Percentiles rank a stretch among this genome's conserved stretches.
Conservation (phyloP, 2,329 filamentous ascomycete species). For the Cercospora nicotianae region DNA sequence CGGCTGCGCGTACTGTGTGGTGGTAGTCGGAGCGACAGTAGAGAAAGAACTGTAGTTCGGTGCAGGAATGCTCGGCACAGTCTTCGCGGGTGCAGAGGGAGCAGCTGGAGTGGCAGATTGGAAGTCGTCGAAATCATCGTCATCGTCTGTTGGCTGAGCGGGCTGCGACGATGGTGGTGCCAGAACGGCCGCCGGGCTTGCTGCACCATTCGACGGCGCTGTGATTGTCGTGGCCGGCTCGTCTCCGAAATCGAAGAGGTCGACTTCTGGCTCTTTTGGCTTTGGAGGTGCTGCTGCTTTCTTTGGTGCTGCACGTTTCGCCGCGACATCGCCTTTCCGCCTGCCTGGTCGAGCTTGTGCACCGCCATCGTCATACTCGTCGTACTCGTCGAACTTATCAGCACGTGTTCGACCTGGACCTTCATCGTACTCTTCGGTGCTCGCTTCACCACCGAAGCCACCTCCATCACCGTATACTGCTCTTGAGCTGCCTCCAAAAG, state of each 20-base stretch:
- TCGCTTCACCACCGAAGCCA: slow-evolving; percentile 75
- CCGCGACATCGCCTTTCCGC: slow-evolving; percentile 49
- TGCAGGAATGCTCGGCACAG: slow-evolving; percentile 38
- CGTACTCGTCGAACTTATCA: slow-evolving; percentile 89
- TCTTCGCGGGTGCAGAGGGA: slow-evolving; percentile 45
- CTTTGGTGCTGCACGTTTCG: slow-evolving; percentile 39
- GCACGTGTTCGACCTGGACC: slow-evolving; percentile 60
- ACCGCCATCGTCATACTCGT: slow-evolving; percentile 84
- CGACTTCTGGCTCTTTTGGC: slow-evolving; percentile 83
- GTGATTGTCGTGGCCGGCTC: slow-evolving; percentile 40
- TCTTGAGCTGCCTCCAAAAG: slow-evolving; percentile 63
- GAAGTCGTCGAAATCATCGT: slow-evolving; percentile 91
- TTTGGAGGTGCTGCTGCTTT: slow-evolving; percentile 73
- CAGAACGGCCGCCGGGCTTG: slow-evolving; percentile 28
- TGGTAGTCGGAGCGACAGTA: slow-evolving; percentile 51
- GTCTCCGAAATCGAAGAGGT: slow-evolving; percentile 86
- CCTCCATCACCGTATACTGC: slow-evolving; percentile 93
- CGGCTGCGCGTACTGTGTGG: slow-evolving; percentile 74
- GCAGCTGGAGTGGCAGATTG: slow-evolving; percentile 73
- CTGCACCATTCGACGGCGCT: slow-evolving; percentile 48
- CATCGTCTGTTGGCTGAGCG: slow-evolving; percentile 64
- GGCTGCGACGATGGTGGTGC: slow-evolving; percentile 29
- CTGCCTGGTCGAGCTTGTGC: slow-evolving; percentile 52
- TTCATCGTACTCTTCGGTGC: slow-evolving; percentile 61
- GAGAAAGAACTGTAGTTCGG: slow-evolving; percentile 45